Base-by-base conservation (phyloP, 2,329 filamentous ascomycete genomes). In the Colletotrichum tamarilloi region DNA sequence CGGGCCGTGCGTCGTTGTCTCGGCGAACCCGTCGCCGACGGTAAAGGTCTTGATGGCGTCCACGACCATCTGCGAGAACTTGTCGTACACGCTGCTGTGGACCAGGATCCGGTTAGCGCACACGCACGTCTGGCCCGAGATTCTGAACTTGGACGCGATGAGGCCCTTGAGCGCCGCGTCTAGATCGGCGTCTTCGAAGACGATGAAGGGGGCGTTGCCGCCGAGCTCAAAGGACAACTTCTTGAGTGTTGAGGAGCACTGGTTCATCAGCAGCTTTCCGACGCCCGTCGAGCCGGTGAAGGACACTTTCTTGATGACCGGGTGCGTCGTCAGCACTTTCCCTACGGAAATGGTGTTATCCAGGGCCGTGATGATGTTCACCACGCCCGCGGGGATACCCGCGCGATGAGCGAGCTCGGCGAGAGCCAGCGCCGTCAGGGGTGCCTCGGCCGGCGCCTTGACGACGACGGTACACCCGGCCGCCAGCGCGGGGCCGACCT, bases 221-320 rank as follows among this genome's bases (percentile, higher is more conserved):
- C 92, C 92, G 12, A 90, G 91, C 81, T 92, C 91, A 12, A 92
- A 85, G 1, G 90, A 92, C 68, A 92, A 89, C 78, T 92, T 92
- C 83, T 92, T 92, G 77, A 91, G 83, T 74, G 86, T 94, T 0
- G 88, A 82, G 11, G 90, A 87, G 0, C 93, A 93, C 82, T 90
- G 87, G 80, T 93, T 94, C 92, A 95, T 95, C 76, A 95, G 93
- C 64, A 92, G 87, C 72, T 90, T 89, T 14, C 92, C 94, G 0
- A 93, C 95, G 1, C 85, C 84, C 0, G 93, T 95, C 8, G 91
- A 93, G 52, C 94, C 94, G 0, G 94, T 95, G 75, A 95, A 95
- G 0, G 93, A 92, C 74, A 96, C 87, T 85, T 95, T 95, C 78
- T 94, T 91, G n/a, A 96, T 87, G 53, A 88, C 88, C 35, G 90